phyloP scores from a whole-genome alignment of 495 filamentous ascomycete genomes.

The Evansstolkia leycettana region DNA sequence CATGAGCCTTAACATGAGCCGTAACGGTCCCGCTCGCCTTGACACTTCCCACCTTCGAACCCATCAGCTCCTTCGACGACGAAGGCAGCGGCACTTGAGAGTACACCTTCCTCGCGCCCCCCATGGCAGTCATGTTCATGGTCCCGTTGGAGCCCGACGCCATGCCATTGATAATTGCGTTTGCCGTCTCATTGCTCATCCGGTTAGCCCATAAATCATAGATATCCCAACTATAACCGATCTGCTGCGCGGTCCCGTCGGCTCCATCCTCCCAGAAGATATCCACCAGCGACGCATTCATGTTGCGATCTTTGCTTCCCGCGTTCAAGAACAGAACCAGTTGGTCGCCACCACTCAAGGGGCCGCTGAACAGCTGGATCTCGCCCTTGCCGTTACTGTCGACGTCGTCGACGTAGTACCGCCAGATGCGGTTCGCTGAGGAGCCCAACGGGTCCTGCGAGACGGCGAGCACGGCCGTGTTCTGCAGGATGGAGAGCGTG shows the following conservation, averaged over 20 bases:
- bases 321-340: constrained; percentile 38
- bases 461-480: constrained; percentile 34
- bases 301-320: constrained; percentile 18
- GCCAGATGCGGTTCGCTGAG: constrained; percentile 27
- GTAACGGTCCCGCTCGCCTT: constrained; percentile 22
- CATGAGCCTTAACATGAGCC: constrained; percentile 30
- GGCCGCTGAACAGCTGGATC: constrained; percentile 37
- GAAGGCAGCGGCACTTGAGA: constrained; percentile 16
- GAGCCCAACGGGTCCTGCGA: constrained; percentile 29
- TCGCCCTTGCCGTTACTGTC: constrained; percentile 9
- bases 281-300: constrained; percentile 41
- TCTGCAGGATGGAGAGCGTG: constrained; percentile 23
- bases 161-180: constrained; percentile 24
- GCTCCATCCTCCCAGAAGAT: constrained; percentile 38
- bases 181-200: constrained; percentile 32
- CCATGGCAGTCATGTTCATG: constrained; percentile 22
- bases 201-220: constrained; percentile 45
- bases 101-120: constrained; percentile 26
- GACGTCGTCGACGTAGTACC: constrained; percentile 17
- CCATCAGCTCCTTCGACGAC: constrained; percentile 21
- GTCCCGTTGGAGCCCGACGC: constrained; percentile 8
- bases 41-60: constrained; percentile 28
- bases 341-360: constrained; percentile 31
- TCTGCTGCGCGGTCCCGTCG: constrained; percentile 23
- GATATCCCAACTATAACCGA: constrained; percentile 34